phyloP scores from a whole-genome alignment of 805 yeast species.

The Lipomyces starkeyi region DNA sequence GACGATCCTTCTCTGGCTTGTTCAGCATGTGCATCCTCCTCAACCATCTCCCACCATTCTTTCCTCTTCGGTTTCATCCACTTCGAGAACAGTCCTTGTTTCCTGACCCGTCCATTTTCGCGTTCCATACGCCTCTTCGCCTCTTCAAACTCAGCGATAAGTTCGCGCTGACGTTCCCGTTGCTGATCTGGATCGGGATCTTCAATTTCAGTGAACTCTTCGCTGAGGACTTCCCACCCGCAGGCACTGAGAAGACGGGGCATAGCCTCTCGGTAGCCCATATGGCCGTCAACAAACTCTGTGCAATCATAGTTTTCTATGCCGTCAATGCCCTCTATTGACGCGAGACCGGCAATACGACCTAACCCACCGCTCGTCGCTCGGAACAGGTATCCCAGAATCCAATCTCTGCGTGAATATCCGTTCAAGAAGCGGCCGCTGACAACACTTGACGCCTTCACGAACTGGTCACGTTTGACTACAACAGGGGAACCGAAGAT shows the following conservation, averaged over 20 bases:
- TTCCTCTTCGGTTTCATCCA: conserved; percentile 57
- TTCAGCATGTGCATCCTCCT: conserved; percentile 31
- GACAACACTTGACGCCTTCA: conserved; percentile 80
- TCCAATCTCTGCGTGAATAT: conserved; percentile 92
- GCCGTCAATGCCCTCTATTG: conserved; percentile 64
- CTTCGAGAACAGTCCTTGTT: conserved; percentile 50
- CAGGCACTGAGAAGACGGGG: conserved; percentile 74
- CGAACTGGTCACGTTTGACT: conserved; percentile 74
- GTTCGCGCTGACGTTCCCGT: conserved; percentile 75
- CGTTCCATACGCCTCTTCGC: conserved; percentile 65
- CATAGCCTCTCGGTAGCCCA: conserved; percentile 95
- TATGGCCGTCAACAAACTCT: conserved; percentile 87
- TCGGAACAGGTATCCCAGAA: conserved; percentile 89
- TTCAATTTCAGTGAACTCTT: conserved; percentile 93
- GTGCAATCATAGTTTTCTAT: conserved; percentile 90
- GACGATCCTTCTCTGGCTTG: background rate
- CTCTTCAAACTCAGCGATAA: conserved; percentile 84
- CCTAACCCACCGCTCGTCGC: conserved; percentile 95
- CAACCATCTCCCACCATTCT: conserved; percentile 62
- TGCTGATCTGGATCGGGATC: conserved; percentile 91
- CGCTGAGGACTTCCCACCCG: conserved; percentile 83
- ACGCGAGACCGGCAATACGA: conserved; percentile 88
- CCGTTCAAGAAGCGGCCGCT: conserved; percentile 91
- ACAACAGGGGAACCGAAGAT: conserved; percentile 90
- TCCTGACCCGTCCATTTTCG: conserved; percentile 41